Evolutionary conservation across 768 basidiomycete genomes (phyloP).

Genomic region (Phylloporus arenicola): DNA sequence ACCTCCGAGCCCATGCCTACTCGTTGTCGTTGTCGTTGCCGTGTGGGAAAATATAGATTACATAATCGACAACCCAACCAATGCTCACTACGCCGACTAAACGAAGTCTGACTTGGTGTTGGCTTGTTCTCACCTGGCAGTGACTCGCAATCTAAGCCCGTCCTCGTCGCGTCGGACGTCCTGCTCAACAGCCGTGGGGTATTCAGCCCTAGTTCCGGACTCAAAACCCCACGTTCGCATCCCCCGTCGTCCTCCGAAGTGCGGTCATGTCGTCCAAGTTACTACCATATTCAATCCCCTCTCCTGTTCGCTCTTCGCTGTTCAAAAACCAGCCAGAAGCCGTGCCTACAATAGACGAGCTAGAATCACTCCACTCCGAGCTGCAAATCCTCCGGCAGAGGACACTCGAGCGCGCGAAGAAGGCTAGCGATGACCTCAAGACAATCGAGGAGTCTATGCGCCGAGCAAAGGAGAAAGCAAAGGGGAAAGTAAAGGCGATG

Average conservation of each 20-base stretch:
- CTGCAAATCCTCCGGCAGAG: conserved; percentile 49
- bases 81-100: conserved; percentile 27
- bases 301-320: conserved; percentile 52
- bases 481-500: conserved; percentile 63
- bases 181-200: conserved; percentile 8
- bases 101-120: conserved; percentile 17
- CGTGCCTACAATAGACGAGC: conserved; percentile 68
- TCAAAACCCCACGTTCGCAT: conserved; percentile 6
- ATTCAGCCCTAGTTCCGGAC: conserved; percentile 9
- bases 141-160: conserved; percentile 15
- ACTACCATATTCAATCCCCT: conserved; percentile 42
- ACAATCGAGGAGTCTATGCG: conserved; percentile 73
- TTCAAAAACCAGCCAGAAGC: conserved; percentile 59
- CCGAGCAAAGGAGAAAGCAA: conserved; percentile 69
- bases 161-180: conserved; percentile 14
- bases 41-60: conserved; percentile 23
- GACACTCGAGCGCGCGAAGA: conserved; percentile 60
- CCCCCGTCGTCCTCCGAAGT: conserved; percentile 17
- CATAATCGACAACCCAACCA: conserved; percentile 28
- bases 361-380: conserved; percentile 59
- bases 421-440: conserved; percentile 70
- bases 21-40: conserved; percentile 8
- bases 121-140: conserved; percentile 22
- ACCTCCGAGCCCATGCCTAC: not conserved
- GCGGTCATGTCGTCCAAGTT: conserved; percentile 59